Conservation (phyloP, 169 alveolate genomes). For the Eimeria falciformis region DNA sequence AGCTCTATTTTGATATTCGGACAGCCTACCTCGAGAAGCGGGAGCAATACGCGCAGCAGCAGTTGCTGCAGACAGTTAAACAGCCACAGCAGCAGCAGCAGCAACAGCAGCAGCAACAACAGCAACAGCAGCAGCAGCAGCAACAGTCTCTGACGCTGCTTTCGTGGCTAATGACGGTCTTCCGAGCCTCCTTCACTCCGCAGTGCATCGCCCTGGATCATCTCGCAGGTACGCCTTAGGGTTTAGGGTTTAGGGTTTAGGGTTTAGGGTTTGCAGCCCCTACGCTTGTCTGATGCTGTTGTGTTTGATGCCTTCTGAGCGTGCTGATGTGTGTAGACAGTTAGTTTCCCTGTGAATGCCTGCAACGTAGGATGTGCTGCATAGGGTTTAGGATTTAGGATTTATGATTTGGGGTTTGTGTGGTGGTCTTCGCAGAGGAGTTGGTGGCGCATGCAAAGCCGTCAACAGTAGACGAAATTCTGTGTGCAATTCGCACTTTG, state of each 20-base stretch:
- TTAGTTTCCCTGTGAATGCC: too few species aligned
- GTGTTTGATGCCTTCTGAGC: too few species aligned
- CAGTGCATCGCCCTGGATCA: constrained; percentile 64
- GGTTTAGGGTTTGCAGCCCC: too few species aligned
- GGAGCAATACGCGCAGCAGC: constrained; percentile 75
- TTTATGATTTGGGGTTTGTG: neutral
- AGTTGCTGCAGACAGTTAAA: neutral
- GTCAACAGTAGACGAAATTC: constrained; percentile 80
- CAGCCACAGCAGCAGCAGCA: constrained; percentile 1
- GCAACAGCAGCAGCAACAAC: constrained; percentile 19
- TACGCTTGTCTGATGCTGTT: too few species aligned
- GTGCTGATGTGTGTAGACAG: too few species aligned
- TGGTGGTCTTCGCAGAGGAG: constrained; percentile 81
- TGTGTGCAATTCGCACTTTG: constrained; percentile 83
- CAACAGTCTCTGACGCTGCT: neutral
- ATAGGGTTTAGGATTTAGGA: too few species aligned
- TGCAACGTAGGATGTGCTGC: too few species aligned
- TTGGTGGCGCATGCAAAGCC: constrained; percentile 83
- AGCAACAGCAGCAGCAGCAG: constrained; percentile 38
- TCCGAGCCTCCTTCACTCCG: constrained; percentile 55
- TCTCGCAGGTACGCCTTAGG: neutral
- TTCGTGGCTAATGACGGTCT: constrained; percentile 30
- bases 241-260: neutral
- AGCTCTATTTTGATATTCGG: constrained; percentile 80
- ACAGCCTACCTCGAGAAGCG: constrained; percentile 80